Percentiles rank a stretch among this genome's conserved stretches.
Conservation (phyloP, 805 yeast genomes). For the Cyberlindnera euphorbiiphila region DNA sequence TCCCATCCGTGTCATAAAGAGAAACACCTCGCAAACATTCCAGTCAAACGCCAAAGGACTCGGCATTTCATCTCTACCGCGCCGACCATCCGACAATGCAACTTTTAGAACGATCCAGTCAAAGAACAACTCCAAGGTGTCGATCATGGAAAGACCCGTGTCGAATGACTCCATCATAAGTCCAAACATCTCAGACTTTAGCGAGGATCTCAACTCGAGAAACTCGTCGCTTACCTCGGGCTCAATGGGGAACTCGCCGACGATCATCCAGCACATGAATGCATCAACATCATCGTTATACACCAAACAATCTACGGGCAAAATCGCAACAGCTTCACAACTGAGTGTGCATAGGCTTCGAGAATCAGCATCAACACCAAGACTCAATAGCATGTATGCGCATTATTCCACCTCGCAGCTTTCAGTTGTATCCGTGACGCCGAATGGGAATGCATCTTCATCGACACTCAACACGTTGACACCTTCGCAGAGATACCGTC, state of each 20-base stretch:
- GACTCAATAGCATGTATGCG: conserved; percentile 2
- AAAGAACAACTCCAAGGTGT: conserved; percentile 9
- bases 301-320: not conserved
- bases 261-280: conserved; percentile 4
- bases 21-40: conserved; percentile 8
- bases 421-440: not conserved
- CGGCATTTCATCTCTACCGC: conserved; percentile 17
- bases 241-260: conserved; percentile 21
- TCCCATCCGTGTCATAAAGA: conserved; percentile 5
- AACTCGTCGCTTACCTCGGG: conserved; percentile 28
- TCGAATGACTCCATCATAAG: conserved; percentile 28
- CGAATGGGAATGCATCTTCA: conserved; percentile 6
- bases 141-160: conserved; percentile 27
- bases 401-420: not conserved
- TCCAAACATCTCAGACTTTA: conserved; percentile 21
- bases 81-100: conserved; percentile 26
- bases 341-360: conserved; percentile 5
- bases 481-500: conserved; percentile 39
- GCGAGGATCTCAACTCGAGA: conserved; percentile 23
- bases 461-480: conserved; percentile 29
- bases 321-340: conserved; percentile 4
- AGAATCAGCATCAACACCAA: conserved; percentile 11
- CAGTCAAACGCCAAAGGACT: conserved; percentile 17
- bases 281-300: conserved; percentile 5
- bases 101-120: conserved; percentile 14